phyloP scores from a whole-genome alignment of 1,284 basidiomycete genomes.

The Leccinum ponderosum region DNA sequence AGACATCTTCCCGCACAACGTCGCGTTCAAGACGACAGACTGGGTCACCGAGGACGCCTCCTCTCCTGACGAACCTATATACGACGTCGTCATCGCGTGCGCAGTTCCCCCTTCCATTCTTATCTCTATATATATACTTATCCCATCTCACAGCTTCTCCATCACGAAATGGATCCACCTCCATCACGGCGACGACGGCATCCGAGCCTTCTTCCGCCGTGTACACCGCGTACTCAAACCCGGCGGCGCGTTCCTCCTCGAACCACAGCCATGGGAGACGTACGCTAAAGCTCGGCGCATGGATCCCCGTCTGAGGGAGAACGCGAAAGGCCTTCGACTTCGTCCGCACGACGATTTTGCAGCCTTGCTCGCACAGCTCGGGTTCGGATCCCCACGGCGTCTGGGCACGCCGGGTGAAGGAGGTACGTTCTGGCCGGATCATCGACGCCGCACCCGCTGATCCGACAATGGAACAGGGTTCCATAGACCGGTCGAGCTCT shows the following conservation, averaged over 20 bases:
- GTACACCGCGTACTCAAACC: conserved; percentile 55
- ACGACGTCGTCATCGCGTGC: conserved; percentile 76
- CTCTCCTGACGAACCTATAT: conserved; percentile 57
- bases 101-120: conserved; percentile 20
- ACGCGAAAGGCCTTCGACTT: conserved; percentile 51
- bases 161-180: conserved; percentile 87
- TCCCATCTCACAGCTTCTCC: conserved; percentile 56
- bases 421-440: conserved; percentile 38
- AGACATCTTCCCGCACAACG: conserved; percentile 68
- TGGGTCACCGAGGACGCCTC: conserved; percentile 63
- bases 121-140: background rate
- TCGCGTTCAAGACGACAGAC: conserved; percentile 67
- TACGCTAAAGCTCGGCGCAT: conserved; percentile 74
- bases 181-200: conserved; percentile 68
- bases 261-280: conserved; percentile 79
- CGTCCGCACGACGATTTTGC: conserved; percentile 61
- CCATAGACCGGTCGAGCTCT: conserved; percentile 49
- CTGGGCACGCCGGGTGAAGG: conserved; percentile 59
- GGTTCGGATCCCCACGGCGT: conserved; percentile 55
- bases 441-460: background rate
- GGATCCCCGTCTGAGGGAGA: conserved; percentile 60
- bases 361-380: conserved; percentile 52
- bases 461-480: conserved; percentile 40
- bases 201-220: conserved; percentile 62
- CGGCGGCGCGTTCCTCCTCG: conserved; percentile 67